phyloP scores from a whole-genome alignment of 116 monocot species.

The Posidonia oceanica region DNA sequence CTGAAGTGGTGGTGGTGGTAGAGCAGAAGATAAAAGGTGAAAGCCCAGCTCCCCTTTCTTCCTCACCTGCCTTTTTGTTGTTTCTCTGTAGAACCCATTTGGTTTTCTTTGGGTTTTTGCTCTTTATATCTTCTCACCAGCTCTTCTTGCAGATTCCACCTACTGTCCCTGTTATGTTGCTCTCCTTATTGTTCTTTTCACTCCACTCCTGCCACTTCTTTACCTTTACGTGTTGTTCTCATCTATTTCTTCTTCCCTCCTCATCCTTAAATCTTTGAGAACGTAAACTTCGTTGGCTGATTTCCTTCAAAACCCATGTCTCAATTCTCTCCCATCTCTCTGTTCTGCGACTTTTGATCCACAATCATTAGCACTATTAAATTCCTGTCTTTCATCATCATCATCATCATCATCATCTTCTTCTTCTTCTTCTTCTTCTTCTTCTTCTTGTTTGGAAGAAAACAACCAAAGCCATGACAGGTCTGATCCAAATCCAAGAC shows the following conservation, averaged over 20 bases:
- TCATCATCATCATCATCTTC: conserved; percentile 1
- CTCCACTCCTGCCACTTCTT: not conserved
- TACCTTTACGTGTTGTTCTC: too few species aligned
- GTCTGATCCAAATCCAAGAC: not conserved
- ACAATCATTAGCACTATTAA: not conserved
- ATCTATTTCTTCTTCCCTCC: too few species aligned
- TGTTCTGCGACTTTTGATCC: not conserved
- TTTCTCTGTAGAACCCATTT: too few species aligned
- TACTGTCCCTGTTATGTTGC: conserved; percentile 1
- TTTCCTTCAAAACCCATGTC: too few species aligned
- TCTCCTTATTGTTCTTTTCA: not conserved
- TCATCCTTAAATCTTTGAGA: too few species aligned
- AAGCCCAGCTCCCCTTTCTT: not conserved
- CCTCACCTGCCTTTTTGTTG: conserved; percentile 6
- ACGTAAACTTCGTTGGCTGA: too few species aligned
- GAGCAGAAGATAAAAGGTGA: not conserved
- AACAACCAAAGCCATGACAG: not conserved
- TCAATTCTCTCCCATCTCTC: not conserved
- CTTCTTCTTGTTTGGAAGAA: not conserved
- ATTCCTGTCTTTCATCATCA: not conserved
- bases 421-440: not conserved
- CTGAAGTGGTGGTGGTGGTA: too few species aligned
- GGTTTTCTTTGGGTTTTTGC: not conserved
- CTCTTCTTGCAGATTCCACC: not conserved
- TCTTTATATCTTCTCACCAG: conserved; percentile 1